Base-by-base conservation (phyloP, 2,329 filamentous ascomycete species). In the Ophiostoma perfectum region DNA sequence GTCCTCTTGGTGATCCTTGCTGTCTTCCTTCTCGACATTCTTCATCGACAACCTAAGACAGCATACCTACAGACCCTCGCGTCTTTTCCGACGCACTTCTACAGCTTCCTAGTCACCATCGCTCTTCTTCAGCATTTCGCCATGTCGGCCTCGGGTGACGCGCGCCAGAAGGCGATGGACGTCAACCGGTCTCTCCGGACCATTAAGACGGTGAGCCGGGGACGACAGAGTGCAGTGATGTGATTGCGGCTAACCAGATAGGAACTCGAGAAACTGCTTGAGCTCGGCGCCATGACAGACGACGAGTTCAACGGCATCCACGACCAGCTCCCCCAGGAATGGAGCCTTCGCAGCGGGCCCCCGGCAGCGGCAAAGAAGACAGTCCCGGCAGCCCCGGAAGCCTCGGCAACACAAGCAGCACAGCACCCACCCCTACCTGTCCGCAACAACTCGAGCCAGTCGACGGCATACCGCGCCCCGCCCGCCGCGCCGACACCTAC, bases 141-240 rank as follows among this genome's bases (percentile, higher is more conserved):
- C 60, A 65, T 65, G 64, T 65, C 64, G 18, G 64, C 64, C 64
- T 9, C 63, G 65, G 66, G 64, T 55, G 70, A 71, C 16, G 60
- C 67, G 7, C 84, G 85, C 73, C 84, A 87, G 75, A 81, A 81
- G 72, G 84, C 86, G 75, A 86, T 87, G 72, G 85, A 86, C 84
- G 87, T 89, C 80, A 95, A 94, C 82, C 87, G 92, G 80, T 93
- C 92, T 76, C 87, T 96, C 76, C 89, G 92, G 72, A 90, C 87
- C 75, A 93, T 97, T 81, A 93, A 92, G 81, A 92, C 90, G 76
- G 92, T 93, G 82, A 68, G 74, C 18, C 12, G 27, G 27, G 27
- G 27, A 27, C 27, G 27, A 27, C 27, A 27, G 27, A 27, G 27
- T 27, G 27, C 27, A 27, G 27, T 27, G 27, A 27, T 27, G 27